Conservation (phyloP, 306 rosid genomes). For the Sphenostylis stenocarpa region DNA sequence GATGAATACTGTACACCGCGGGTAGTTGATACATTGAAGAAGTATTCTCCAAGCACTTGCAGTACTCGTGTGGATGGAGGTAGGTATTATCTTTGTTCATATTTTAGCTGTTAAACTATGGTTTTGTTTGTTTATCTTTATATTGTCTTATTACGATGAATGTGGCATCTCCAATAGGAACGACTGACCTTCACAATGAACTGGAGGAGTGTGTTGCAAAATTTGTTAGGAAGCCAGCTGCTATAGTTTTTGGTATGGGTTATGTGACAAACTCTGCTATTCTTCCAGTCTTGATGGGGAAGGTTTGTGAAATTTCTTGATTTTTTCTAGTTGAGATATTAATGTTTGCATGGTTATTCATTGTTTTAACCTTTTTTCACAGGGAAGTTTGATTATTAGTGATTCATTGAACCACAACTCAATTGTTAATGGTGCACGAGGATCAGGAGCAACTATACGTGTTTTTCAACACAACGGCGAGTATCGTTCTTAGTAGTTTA, state of each 20-base stretch:
- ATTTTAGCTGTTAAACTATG: neutral
- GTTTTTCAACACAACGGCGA: slow-evolving; percentile 83
- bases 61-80: slow-evolving; percentile 89
- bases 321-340: neutral
- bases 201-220: slow-evolving; percentile 68
- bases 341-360: slow-evolving; percentile 4
- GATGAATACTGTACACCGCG: slow-evolving; percentile 94
- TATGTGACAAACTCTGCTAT: slow-evolving; percentile 87
- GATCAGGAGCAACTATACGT: slow-evolving; percentile 89
- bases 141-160: neutral
- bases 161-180: slow-evolving; percentile 50
- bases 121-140: slow-evolving; percentile 1
- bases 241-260: slow-evolving; percentile 90
- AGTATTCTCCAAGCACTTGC: slow-evolving; percentile 86
- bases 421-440: slow-evolving; percentile 90
- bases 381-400: slow-evolving; percentile 90
- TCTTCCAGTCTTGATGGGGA: slow-evolving; percentile 76
- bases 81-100: slow-evolving; percentile 28
- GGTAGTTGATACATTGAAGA: slow-evolving; percentile 66
- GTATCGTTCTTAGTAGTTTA: neutral
- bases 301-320: slow-evolving; percentile 49
- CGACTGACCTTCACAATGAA: slow-evolving; percentile 63
- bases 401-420: slow-evolving; percentile 93
- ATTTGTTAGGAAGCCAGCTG: slow-evolving; percentile 57
- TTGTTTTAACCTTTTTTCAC: neutral